A percentile compares a stretch with the other conserved stretches of the same genome.
These are phyloP conservation scores for Bruguiera parviflora DNA, from an alignment of 345 rosid genomes.

Conservation along the genomic window DNA sequence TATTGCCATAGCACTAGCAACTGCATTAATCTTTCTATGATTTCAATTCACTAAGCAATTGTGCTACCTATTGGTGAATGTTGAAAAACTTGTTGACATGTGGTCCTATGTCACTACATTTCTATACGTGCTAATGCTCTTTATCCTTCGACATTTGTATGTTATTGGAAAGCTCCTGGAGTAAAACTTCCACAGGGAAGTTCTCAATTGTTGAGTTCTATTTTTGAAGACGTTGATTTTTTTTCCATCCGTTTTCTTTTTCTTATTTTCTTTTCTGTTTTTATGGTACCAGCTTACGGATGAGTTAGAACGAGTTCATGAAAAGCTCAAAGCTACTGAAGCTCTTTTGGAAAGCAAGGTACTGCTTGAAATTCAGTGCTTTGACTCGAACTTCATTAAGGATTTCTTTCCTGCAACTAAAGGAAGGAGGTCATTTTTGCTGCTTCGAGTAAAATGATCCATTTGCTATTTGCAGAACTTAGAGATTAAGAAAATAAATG, in stretches of 20 bases:
- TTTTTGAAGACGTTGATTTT: neutral
- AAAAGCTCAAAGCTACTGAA: slow-evolving; percentile 42
- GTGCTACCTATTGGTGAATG: neutral
- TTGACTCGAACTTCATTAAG: neutral
- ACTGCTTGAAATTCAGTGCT: slow-evolving; percentile 5
- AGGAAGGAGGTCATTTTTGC: neutral
- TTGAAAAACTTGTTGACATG: neutral
- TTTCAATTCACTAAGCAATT: too few relatives aligned
- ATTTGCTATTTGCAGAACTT: slow-evolving; percentile 33
- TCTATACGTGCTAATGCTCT: neutral
- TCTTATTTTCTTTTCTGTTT: neutral
- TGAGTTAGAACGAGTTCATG: slow-evolving; percentile 40
- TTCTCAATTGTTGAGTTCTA: neutral
- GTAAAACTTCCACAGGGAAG: neutral
- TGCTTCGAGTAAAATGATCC: slow-evolving; percentile 3
- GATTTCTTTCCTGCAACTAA: neutral
- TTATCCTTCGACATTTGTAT: neutral
- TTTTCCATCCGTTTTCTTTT: neutral
- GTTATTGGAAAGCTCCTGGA: neutral
- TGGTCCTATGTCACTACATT: neutral
- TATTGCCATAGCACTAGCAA: neutral
- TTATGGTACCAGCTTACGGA: slow-evolving; percentile 32
- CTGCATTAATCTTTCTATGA: slow-evolving; percentile 1
- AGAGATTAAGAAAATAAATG: slow-evolving; percentile 47
- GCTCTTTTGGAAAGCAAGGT: slow-evolving; percentile 50